Percentiles rank a stretch among this genome's conserved stretches.
phyloP scores from a whole-genome alignment of 176 grass and related monocot genomes.

The Lolium multiflorum region DNA sequence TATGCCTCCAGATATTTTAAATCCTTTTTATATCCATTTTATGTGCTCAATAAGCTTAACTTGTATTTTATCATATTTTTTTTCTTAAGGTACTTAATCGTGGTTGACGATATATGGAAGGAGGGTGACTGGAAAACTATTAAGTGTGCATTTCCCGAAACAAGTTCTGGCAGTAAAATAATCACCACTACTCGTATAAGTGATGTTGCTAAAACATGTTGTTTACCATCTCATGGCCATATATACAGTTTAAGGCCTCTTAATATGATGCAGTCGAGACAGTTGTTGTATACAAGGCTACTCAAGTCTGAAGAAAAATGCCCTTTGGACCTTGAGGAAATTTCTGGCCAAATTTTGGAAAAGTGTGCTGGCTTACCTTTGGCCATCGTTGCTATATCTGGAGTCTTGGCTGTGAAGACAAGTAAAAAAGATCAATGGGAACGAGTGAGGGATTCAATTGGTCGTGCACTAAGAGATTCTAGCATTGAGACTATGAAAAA shows the following conservation, averaged over 20 bases:
- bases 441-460: not conserved
- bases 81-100: not conserved
- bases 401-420: not conserved
- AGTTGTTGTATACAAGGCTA: not conserved
- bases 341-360: not conserved
- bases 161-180: not conserved
- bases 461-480: not conserved
- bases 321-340: not conserved
- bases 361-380: not conserved
- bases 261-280: not conserved
- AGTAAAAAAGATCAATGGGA: not conserved
- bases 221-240: not conserved
- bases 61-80: not conserved
- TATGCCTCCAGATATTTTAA: not conserved
- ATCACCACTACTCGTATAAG: not conserved
- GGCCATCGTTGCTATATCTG: not conserved
- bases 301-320: not conserved
- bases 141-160: not conserved
- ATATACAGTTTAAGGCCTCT: not conserved
- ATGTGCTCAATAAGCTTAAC: not conserved
- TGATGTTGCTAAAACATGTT: not conserved
- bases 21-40: not conserved
- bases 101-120: not conserved
- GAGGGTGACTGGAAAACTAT: not conserved
- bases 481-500: not conserved